phyloP scores from a whole-genome alignment of 1,139 yeast species.

The Eremothecium coryli region DNA sequence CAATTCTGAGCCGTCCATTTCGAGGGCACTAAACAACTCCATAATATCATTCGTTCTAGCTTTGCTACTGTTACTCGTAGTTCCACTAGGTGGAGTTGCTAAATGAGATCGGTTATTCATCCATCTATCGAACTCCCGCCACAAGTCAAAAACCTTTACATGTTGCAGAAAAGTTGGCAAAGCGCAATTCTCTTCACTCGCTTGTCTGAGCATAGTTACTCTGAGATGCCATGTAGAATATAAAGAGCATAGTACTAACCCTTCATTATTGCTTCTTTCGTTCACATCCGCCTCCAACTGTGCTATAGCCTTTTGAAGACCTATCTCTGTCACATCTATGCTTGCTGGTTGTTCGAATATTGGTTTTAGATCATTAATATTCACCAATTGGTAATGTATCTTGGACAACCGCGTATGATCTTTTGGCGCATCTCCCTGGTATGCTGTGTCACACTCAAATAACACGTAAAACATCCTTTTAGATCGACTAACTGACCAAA shows the following conservation, averaged over 20 bases:
- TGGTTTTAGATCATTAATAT: conserved; percentile 15
- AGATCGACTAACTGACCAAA: no score
- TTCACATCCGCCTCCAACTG: conserved; percentile 16
- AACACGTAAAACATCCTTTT: conserved; percentile 24
- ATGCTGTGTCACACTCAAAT: conserved; percentile 23
- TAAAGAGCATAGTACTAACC: conserved; percentile 59
- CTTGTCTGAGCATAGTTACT: conserved; percentile 72
- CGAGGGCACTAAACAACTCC: not conserved
- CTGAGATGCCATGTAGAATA: conserved; percentile 59
- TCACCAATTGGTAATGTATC: conserved; percentile 21
- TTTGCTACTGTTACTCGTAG: conserved; percentile 3
- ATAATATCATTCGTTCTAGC: not conserved
- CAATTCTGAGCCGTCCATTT: not conserved
- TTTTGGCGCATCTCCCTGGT: conserved; percentile 24
- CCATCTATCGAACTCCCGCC: conserved; percentile 66
- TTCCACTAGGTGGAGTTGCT: conserved; percentile 8
- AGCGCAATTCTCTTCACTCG: conserved; percentile 62
- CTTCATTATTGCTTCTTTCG: conserved; percentile 37
- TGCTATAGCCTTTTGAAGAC: conserved; percentile 52
- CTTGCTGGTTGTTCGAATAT: conserved; percentile 10
- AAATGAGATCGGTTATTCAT: conserved; percentile 49
- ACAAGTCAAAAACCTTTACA: conserved; percentile 69
- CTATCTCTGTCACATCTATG: conserved; percentile 30
- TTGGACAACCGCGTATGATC: conserved; percentile 22
- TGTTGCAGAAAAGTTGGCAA: conserved; percentile 70